phyloP scores from a whole-genome alignment of 2,329 filamentous ascomycete genomes.

The Colletotrichum horii region DNA sequence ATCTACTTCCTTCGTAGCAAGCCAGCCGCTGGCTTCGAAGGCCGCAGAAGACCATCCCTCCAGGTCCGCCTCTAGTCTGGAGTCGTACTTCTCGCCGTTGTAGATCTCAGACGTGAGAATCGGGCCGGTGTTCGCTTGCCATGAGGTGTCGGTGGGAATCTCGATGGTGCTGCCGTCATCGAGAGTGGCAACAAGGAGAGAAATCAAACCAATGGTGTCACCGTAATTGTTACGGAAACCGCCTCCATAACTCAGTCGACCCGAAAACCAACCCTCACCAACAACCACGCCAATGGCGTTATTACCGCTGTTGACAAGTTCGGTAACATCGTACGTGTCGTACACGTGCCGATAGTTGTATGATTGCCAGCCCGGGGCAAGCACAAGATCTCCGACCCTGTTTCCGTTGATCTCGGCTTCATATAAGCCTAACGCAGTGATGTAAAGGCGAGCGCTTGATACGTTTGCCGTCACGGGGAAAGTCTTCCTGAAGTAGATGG shows the following conservation, averaged over 20 bases:
- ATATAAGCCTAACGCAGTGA: constrained; percentile 52
- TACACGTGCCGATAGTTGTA: constrained; percentile 58
- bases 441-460: constrained; percentile 48
- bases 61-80: constrained; percentile 32
- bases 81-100: constrained; percentile 58
- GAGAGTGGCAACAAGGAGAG: constrained; percentile 40
- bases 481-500: constrained; percentile 21
- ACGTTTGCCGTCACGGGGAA: constrained; percentile 26
- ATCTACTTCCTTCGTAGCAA: constrained; percentile 31
- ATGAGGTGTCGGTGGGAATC: constrained; percentile 41
- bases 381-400: constrained; percentile 41
- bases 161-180: constrained; percentile 31
- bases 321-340: constrained; percentile 56
- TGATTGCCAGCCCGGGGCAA: constrained; percentile 59
- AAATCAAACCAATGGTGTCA: constrained; percentile 41
- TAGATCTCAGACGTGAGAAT: constrained; percentile 50
- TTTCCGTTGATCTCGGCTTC: constrained; percentile 52
- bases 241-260: constrained; percentile 36
- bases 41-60: constrained; percentile 28
- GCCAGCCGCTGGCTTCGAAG: constrained; percentile 32
- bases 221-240: constrained; percentile 41
- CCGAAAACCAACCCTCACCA: constrained; percentile 56
- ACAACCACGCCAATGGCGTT: constrained; percentile 44
- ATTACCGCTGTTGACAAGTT: constrained; percentile 40
- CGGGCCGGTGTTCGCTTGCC: constrained; percentile 38